Evolutionary conservation across 352 stramenopile species (phyloP), one percentile per base, ranked within the genome.

Genomic region (Pythium aristosporum): DNA sequence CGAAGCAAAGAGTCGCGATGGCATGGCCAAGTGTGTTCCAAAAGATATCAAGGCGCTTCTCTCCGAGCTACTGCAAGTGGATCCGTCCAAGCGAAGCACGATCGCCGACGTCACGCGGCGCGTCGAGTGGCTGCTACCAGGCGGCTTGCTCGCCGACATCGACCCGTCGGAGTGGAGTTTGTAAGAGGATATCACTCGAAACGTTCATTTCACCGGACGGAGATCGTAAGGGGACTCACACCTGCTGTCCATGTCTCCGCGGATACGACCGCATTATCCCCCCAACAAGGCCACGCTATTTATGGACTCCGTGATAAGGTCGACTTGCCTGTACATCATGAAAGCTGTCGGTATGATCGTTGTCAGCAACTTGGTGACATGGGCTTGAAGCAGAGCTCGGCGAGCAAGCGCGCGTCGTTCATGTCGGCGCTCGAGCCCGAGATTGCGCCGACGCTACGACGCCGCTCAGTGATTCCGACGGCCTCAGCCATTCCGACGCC

Each of bases 401-500:
- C 15, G 8, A 56, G 43, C 57, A 71, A 71, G 44, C 57, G 51
- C 13, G 42, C 20, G 9, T n/a, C n/a, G 23, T 71, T 63, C 34
- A 62, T 65, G 57, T 52, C 50, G 3, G 46, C 49, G 16, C 65
- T 71, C 36, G 50, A 65, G 43, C 34, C 39, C 5, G 50, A 62
- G 23, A 65, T 71, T 21, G 42, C 15, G 5, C 49, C 62, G 9
- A 68, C 41, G 5, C 55, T 68, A 4, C 32, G 55, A 10, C 64
- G 64, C 1, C 64, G 30, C 23, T 66, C 57, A 39, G 52, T 62
- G 10, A 46, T 62, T 5, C 64, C 64, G 0, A 57, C 57, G 5
- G 50, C 55, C 30, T 64, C 60, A 0, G 57, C 67, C 18, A 73
- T 85, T 5, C 66, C 74, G 28, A 71, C 67, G 1, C 68, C 82